A percentile compares a stretch with the other conserved stretches of the same genome.
These are phyloP conservation scores for Cucumis cinereus DNA, from an alignment of 306 rosid species.

Conservation along the genomic window DNA sequence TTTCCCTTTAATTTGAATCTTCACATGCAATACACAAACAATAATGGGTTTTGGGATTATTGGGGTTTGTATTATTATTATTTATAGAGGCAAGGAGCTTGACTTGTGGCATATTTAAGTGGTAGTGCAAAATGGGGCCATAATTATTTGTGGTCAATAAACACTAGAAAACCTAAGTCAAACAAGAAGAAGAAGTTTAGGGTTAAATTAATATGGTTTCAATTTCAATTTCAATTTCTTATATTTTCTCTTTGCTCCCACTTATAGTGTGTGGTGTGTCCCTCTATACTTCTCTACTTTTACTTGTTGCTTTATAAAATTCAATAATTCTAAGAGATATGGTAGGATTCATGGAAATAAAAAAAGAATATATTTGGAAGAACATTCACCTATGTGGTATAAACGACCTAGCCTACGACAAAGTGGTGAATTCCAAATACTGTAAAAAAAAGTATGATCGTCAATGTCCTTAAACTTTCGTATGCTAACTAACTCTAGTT, in stretches of 20 bases:
- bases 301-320: background rate
- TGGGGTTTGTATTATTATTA: background rate
- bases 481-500: too few relatives aligned
- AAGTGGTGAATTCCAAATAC: too few relatives aligned
- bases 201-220: too few relatives aligned
- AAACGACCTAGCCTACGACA: too few relatives aligned
- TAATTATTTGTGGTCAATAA: background rate
- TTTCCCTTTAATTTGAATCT: background rate
- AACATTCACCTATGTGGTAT: too few relatives aligned
- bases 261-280: background rate
- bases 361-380: too few relatives aligned
- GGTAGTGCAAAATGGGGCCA: background rate
- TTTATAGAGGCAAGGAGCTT: background rate
- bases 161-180: background rate
- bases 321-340: too few relatives aligned
- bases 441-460: too few relatives aligned
- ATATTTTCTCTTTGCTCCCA: background rate
- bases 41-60: background rate
- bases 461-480: too few relatives aligned
- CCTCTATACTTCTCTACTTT: background rate
- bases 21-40: background rate
- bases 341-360: too few relatives aligned
- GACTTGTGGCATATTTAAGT: background rate
- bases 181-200: background rate
- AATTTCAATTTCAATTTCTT: too few relatives aligned